Evolutionary conservation across 2,329 filamentous ascomycete genomes (phyloP).

Genomic region (Coniochaeta sp.): DNA sequence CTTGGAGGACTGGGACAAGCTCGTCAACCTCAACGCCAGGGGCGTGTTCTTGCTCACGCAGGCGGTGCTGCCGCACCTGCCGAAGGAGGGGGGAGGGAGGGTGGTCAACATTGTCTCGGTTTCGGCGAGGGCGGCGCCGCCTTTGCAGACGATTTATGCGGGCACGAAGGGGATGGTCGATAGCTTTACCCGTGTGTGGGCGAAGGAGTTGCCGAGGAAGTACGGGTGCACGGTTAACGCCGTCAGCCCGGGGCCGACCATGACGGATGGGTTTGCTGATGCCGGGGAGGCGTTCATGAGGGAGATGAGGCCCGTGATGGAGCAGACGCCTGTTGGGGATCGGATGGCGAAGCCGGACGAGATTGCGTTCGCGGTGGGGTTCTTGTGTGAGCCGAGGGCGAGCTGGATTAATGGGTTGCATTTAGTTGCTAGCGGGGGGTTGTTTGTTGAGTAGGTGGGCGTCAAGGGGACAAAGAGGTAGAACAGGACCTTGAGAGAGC

Average conservation of each 20-base stretch:
- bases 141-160: constrained; percentile 44
- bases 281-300: constrained; percentile 29
- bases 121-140: constrained; percentile 23
- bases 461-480: neutral
- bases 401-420: constrained; percentile 39
- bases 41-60: constrained; percentile 47
- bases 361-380: constrained; percentile 37
- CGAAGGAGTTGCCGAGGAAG: constrained; percentile 46
- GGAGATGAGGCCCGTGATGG: constrained; percentile 31
- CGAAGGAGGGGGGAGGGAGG: constrained; percentile 27
- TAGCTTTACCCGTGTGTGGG: constrained; percentile 46
- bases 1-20: constrained; percentile 44
- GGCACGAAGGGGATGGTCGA: constrained; percentile 54
- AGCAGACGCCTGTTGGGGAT: constrained; percentile 32
- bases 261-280: constrained; percentile 42
- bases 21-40: constrained; percentile 49
- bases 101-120: constrained; percentile 28
- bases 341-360: constrained; percentile 36
- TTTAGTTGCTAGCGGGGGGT: constrained; percentile 20
- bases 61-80: constrained; percentile 45
- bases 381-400: constrained; percentile 34
- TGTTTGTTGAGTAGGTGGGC: constrained; percentile 13
- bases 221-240: constrained; percentile 39
- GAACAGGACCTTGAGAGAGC: too few relatives aligned
- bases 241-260: constrained; percentile 37